Percentiles rank a stretch among this genome's conserved stretches.
Conservation (phyloP, 1,284 basidiomycete genomes). For the Trametes polyzona region DNA sequence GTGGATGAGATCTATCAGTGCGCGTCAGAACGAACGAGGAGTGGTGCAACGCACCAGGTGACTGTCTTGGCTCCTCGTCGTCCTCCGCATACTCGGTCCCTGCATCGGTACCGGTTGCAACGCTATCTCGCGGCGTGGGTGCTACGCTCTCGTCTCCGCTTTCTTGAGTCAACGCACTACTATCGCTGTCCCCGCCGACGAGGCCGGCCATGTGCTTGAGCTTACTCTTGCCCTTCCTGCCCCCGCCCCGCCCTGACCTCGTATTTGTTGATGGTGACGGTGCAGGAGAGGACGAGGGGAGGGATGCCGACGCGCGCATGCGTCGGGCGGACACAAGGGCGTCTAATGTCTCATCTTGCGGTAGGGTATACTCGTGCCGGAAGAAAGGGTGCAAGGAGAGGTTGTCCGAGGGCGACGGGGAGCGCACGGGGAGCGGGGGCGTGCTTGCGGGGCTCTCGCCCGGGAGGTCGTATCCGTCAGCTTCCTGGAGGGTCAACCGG, state of each 20-base stretch:
- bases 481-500: conserved; percentile 45
- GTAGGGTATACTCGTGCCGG: conserved; percentile 66
- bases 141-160: conserved; percentile 68
- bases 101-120: conserved; percentile 68
- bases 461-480: conserved; percentile 61
- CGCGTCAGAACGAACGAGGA: not conserved
- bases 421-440: conserved; percentile 53
- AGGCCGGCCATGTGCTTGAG: conserved; percentile 62
- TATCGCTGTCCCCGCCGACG: conserved; percentile 77
- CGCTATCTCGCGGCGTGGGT: conserved; percentile 61
- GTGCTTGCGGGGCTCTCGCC: conserved; percentile 44
- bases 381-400: conserved; percentile 71
- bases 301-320: conserved; percentile 60
- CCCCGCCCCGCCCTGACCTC: conserved; percentile 40
- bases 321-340: conserved; percentile 61
- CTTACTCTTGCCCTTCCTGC: conserved; percentile 35
- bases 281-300: conserved; percentile 48
- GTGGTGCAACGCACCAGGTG: conserved; percentile 49
- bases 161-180: conserved; percentile 78
- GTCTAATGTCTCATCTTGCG: conserved; percentile 61
- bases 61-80: conserved; percentile 54
- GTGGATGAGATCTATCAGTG: not conserved
- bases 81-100: conserved; percentile 70
- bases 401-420: conserved; percentile 69
- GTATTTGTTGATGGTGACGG: conserved; percentile 45